Evolutionary conservation across 768 basidiomycete species (phyloP), one percentile per base, ranked within the genome.

Genomic region (Pleurotus salmoneostramineus): DNA sequence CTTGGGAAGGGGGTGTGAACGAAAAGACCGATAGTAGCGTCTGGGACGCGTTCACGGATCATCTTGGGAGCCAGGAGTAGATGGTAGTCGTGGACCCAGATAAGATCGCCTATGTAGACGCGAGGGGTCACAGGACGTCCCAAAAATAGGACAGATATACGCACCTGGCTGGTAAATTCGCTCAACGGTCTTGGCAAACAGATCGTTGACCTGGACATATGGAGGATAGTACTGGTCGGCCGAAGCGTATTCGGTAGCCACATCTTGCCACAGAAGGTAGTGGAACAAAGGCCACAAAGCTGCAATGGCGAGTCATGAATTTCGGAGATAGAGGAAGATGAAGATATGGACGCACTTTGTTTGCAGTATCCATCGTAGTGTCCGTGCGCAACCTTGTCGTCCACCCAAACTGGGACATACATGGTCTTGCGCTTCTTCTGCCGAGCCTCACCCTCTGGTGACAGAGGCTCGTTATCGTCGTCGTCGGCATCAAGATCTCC

Each of bases 331-430:
- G 21, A 27, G 21, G 21, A 27, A 27, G 21, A 27, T 27, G 21
- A 32, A 14, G 40, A 57, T 48, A 44, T 12, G 42, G 14, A 83
- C 90, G 71, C 65, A 95, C 94, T 96, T 66, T 89, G 88, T 72
- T 99, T 99, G 83, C 95, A 98, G 71, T 97, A 98, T 0, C 95
- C 95, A 63, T 98, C 95, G 69, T 98, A 97, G 69, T 97, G 95
- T 0, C 89, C 93, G 65, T 94, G 91, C 17, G 93, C 94, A 40
- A 94, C 83, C 69, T 89, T 83, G 64, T 93, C 91, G 64, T 91
- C 88, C 36, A 95, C 77, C 91, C 92, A 97, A 10, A 99, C 91
- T 4, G 96, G 95, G 5, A 91, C 83, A 63, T 93, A 97, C 11
- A 74, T 80, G 49, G 89, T 85, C 61, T 83, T 76, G 57, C 77